Conservation (phyloP, 192 early-diverging fungal species). For the Phlyctochytrium arcticum region DNA sequence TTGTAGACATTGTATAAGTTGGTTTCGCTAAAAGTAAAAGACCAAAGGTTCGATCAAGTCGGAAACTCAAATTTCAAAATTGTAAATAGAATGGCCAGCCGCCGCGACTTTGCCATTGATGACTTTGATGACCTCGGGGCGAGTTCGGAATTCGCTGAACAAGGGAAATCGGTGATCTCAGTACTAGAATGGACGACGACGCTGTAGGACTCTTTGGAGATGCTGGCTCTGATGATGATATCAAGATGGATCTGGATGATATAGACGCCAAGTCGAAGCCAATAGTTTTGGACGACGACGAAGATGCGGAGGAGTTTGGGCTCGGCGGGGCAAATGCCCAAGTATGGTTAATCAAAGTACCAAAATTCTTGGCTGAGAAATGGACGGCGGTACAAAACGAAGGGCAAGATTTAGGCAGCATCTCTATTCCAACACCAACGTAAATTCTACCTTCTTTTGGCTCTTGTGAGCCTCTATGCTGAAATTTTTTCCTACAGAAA, state of each 20-base stretch:
- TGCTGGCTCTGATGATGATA: background rate
- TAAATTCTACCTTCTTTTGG: no score
- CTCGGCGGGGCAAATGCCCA: conserved; percentile 45
- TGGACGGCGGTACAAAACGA: conserved; percentile 61
- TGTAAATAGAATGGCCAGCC: no score
- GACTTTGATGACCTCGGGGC: no score
- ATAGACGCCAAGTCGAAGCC: background rate
- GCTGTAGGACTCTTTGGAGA: background rate
- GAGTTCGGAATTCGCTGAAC: no score
- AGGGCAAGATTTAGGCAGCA: conserved; percentile 63
- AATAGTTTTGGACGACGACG: conserved; percentile 35
- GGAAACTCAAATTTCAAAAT: no score
- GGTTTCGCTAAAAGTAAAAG: no score
- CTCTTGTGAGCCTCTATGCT: no score
- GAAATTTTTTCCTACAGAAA: no score
- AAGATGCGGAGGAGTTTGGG: conserved; percentile 65
- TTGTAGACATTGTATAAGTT: no score
- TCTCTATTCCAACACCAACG: conserved; percentile 25
- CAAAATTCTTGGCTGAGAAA: conserved; percentile 79
- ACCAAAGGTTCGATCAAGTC: no score
- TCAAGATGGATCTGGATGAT: background rate
- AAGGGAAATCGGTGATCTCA: no score
- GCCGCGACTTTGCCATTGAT: no score
- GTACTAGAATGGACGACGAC: background rate
- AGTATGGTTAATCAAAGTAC: conserved; percentile 94